Conservation (phyloP, 306 rosid genomes). For the Malus sylvestris region DNA sequence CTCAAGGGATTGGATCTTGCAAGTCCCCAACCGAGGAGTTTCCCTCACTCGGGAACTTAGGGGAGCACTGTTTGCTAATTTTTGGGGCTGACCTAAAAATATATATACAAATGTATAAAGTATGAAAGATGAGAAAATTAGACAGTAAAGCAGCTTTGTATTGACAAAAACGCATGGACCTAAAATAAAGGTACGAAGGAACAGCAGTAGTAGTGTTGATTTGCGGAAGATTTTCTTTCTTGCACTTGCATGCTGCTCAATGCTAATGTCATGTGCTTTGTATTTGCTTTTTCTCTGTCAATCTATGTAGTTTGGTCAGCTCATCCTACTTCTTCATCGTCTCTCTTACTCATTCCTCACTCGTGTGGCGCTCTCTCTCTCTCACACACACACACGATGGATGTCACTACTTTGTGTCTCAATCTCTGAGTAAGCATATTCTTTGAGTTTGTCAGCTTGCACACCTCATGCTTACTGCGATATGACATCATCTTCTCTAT, state of each 20-base stretch:
- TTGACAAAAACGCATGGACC: constrained; percentile 23
- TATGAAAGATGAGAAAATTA: neutral
- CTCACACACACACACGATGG: neutral
- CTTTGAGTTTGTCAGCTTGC: constrained; percentile 40
- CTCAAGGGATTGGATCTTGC: no score
- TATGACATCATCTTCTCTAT: constrained; percentile 41
- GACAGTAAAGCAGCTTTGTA: constrained; percentile 2
- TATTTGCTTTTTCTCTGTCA: constrained; percentile 15
- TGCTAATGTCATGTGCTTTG: constrained; percentile 19
- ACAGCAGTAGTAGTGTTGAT: neutral
- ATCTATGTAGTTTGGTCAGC: constrained; percentile 17
- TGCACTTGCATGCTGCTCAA: neutral
- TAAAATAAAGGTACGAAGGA: neutral
- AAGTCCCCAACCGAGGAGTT: no score
- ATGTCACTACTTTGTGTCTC: constrained; percentile 57
- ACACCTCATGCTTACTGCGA: constrained; percentile 58
- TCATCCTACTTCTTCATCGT: constrained; percentile 4
- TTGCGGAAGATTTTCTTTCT: neutral
- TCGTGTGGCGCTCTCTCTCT: neutral
- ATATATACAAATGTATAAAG: neutral
- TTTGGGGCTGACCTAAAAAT: neutral
- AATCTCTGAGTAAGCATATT: neutral
- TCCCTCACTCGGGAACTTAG: no score
- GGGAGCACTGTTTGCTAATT: no score
- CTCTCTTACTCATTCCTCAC: neutral